Evolutionary conservation across 2,329 filamentous ascomycete species (phyloP).

Genomic region (Colletotrichum scovillei): DNA sequence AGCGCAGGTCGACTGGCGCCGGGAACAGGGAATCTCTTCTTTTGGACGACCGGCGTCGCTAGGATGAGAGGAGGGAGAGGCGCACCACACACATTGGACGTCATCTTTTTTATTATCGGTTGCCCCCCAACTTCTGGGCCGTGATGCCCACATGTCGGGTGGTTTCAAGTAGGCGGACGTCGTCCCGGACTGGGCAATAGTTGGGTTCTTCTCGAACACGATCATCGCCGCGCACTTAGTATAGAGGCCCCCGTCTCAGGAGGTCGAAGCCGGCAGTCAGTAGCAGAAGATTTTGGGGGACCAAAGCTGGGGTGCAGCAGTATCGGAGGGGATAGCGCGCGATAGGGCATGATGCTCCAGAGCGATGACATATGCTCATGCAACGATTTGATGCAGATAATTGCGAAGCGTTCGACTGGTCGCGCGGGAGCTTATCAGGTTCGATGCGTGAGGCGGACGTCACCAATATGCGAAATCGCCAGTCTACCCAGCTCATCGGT

Average conservation of each 20-base stretch:
- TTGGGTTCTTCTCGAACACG: conserved; percentile 8
- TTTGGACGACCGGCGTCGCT: conserved; percentile 1
- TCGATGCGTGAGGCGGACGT: background rate
- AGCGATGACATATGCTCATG: conserved; percentile 4
- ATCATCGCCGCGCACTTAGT: background rate
- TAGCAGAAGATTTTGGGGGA: background rate
- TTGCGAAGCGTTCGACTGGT: background rate
- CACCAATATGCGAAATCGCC: background rate
- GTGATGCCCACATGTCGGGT: conserved; percentile 13
- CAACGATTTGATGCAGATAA: background rate
- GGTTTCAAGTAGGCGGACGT: conserved; percentile 23
- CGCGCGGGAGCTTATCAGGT: conserved; percentile 3
- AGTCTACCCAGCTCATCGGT: background rate
- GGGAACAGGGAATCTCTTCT: conserved; percentile 20
- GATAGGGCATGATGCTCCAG: background rate
- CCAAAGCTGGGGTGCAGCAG: conserved; percentile 18
- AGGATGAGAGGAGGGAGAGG: background rate
- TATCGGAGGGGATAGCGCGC: background rate
- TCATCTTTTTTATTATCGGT: conserved; percentile 13
- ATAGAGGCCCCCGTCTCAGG: conserved; percentile 8
- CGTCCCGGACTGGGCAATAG: conserved; percentile 22
- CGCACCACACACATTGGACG: background rate
- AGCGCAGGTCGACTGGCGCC: conserved; percentile 5
- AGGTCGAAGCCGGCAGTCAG: conserved; percentile 6
- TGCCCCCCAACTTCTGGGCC: conserved; percentile 25